Evolutionary conservation across 1,284 basidiomycete species (phyloP).

Genomic region (Rhodotorula sp.): DNA sequence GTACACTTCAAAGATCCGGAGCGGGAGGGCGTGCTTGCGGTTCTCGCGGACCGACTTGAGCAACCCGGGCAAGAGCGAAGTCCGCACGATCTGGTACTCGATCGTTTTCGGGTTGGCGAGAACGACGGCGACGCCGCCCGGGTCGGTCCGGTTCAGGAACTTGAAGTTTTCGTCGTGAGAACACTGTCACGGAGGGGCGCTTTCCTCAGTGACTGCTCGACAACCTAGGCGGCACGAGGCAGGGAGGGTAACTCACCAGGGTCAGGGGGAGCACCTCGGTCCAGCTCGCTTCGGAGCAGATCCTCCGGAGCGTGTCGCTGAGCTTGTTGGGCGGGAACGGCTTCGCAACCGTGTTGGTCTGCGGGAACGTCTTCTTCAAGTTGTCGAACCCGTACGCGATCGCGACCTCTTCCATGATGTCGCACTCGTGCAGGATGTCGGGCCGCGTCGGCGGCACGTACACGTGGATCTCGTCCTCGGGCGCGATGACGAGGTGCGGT

Average conservation of each 20-base stretch:
- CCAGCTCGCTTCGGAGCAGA: constrained; percentile 95
- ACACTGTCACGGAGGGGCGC: constrained; percentile 59
- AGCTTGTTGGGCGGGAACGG: constrained; percentile 87
- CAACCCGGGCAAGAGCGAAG: constrained; percentile 88
- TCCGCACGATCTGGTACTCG: constrained; percentile 97
- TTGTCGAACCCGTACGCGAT: constrained; percentile 99
- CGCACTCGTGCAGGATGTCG: constrained; percentile 96
- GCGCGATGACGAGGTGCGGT: constrained; percentile 47
- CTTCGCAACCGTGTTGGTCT: constrained; percentile 93
- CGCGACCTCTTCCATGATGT: constrained; percentile 96
- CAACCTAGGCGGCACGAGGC: too few relatives aligned
- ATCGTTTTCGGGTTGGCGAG: constrained; percentile 96
- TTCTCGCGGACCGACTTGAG: constrained; percentile 98
- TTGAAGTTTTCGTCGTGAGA: constrained; percentile 98
- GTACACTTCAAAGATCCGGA: constrained; percentile 90
- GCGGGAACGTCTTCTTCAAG: constrained; percentile 83
- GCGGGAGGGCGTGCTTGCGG: constrained; percentile 84
- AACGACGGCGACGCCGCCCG: constrained; percentile 75
- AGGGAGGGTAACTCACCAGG: constrained; percentile 61
- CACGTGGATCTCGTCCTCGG: constrained; percentile 67
- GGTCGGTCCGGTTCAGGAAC: constrained; percentile 82
- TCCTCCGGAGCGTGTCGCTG: constrained; percentile 78
- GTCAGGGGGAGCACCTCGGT: constrained; percentile 92
- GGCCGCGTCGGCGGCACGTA: constrained; percentile 85
- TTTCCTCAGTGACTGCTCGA: neutral